Conservation (phyloP, 2,329 filamentous ascomycete genomes). For the Neoascochyta sp. region DNA sequence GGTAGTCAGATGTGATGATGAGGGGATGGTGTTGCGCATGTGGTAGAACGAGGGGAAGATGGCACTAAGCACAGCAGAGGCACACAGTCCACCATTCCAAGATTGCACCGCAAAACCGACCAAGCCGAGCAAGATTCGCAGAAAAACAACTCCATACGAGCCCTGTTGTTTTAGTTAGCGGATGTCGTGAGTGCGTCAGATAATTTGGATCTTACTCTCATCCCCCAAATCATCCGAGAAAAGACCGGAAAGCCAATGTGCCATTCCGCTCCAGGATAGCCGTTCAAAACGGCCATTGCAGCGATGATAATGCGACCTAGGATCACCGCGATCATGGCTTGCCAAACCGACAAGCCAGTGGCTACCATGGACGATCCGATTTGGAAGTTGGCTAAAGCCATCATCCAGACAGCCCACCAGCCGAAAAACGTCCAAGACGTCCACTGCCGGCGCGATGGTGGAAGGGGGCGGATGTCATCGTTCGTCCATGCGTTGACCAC, state of each 20-base stretch:
- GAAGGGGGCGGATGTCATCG: conserved; percentile 42
- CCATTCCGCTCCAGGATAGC: conserved; percentile 6
- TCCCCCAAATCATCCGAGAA: conserved; percentile 7
- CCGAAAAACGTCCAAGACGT: conserved; percentile 36
- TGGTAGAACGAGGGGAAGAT: conserved; percentile 33
- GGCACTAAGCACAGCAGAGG: conserved; percentile 22
- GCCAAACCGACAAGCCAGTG: conserved; percentile 5
- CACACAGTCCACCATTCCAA: conserved; percentile 38
- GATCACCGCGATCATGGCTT: conserved; percentile 8
- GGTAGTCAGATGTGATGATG: conserved; percentile 33
- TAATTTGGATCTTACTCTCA: too few species aligned
- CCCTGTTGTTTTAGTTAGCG: too few species aligned
- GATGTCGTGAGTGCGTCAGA: too few species aligned
- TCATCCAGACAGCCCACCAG: conserved; percentile 41
- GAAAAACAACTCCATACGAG: conserved; percentile 35
- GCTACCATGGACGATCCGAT: conserved; percentile 8
- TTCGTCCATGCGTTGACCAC: too few species aligned
- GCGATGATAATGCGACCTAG: conserved; percentile 18
- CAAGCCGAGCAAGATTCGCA: conserved; percentile 32
- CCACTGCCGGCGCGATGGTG: conserved; percentile 40
- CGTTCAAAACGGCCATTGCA: conserved; percentile 1
- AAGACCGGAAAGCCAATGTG: conserved; percentile 13
- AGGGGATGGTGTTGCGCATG: conserved; percentile 36
- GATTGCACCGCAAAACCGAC: conserved; percentile 38
- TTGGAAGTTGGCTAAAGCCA: conserved; percentile 31